Base-by-base conservation (phyloP, 306 rosid genomes). In the Vigna nakashimae region DNA sequence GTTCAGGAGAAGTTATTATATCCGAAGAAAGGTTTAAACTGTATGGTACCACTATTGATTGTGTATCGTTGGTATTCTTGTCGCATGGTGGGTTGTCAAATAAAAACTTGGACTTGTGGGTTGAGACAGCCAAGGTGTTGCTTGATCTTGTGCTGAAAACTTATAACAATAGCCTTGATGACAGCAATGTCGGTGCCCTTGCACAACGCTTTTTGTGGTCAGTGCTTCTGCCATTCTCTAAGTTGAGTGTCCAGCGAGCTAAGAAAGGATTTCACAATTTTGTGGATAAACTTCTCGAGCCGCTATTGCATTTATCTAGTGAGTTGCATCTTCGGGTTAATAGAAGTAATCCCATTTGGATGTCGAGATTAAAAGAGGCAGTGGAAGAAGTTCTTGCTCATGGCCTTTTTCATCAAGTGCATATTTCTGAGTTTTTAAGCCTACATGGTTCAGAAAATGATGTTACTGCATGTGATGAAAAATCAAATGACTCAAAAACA, bases 181-280 rank as follows among this genome's bases (percentile, higher is more conserved):
- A 68, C 34, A 82, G 82, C 66, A 48, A 67, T 67, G 81, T 74
- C 67, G 87, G 86, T 71, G 81, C 68, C 81, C 88, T 86, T 85
- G 84, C 88, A 22, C 77, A 84, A 22, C 84, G 69, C 36, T 82
- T 88, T 69, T 82, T 88, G 55, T 88, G 91, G 81, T 83, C 72
- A 74, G 84, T 92, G 82, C 91, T 90, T 80, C 91, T 89, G 77
- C 96, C 96, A 12, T 95, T 95, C 87, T 79, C 97, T 82, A 92
- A 79, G 78, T 92, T 92, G 64, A 82, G 85, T 79, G 83, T 77
- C 49, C 96, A 89, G 74, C 91, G 87, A 28, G 83, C 88, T 70
- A 86, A 85, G 82, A 95, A 82, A 80, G 80, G 93, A 73, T 95
- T 95, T 88, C 89, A 56, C 38, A 85, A 83, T 79, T 92, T 92